phyloP scores from a whole-genome alignment of 78 protist species.

The Pigoraptor vietnamica region DNA sequence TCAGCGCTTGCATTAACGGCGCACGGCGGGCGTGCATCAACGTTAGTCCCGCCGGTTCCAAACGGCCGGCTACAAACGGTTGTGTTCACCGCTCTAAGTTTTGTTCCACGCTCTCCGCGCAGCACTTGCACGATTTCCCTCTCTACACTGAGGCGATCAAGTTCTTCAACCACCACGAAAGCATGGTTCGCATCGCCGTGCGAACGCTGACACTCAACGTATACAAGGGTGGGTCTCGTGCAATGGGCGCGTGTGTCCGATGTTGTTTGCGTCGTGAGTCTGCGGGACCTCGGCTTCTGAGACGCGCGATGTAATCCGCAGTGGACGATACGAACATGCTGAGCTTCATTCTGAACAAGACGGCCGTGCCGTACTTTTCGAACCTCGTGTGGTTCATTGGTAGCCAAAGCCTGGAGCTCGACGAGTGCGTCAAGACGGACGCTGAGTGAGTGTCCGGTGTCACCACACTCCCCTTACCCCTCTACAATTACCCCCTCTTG shows the following conservation, averaged over 20 bases:
- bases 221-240: conserved; percentile 28
- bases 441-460: not conserved
- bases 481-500: no score
- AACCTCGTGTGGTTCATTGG: conserved; percentile 13
- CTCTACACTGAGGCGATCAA: conserved; percentile 88
- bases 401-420: not conserved
- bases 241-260: not conserved
- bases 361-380: not conserved
- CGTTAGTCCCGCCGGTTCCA: no score
- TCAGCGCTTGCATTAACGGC: no score
- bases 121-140: conserved; percentile 75
- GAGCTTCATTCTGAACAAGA: not conserved
- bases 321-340: not conserved
- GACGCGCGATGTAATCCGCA: no score
- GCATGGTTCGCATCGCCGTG: conserved; percentile 85
- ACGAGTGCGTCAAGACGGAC: not conserved
- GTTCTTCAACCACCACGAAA: conserved; percentile 79
- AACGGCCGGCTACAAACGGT: no score
- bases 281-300: no score
- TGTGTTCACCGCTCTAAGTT: no score
- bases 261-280: no score
- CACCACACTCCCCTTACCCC: no score
- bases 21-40: no score
- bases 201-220: conserved; percentile 80
- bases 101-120: no score